Percentiles rank a stretch among this genome's conserved stretches.
phyloP scores from a whole-genome alignment of 805 yeast genomes.

The Yarrowia porcina region DNA sequence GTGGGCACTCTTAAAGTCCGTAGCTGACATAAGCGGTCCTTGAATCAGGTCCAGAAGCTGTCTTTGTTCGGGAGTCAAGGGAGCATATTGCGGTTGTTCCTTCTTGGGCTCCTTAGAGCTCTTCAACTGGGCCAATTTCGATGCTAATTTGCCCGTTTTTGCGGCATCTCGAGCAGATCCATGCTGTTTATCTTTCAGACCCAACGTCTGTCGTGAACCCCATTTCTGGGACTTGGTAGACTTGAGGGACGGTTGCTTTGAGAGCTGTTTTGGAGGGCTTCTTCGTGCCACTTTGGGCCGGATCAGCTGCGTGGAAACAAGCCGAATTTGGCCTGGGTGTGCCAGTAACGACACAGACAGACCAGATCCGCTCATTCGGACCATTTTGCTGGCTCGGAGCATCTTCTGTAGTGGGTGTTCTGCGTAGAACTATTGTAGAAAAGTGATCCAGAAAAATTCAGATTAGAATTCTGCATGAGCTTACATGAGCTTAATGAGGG shows the following conservation, averaged over 20 bases:
- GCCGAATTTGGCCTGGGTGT: not conserved
- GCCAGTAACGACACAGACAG: not conserved
- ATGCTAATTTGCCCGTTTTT: not conserved
- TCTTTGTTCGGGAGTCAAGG: not conserved
- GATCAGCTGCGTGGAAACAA: not conserved
- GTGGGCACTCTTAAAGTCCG: not conserved
- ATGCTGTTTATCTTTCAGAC: too few relatives aligned
- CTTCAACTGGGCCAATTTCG: not conserved
- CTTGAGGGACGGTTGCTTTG: too few relatives aligned
- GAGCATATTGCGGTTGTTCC: not conserved
- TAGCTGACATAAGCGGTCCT: not conserved
- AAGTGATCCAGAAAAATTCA: too few relatives aligned
- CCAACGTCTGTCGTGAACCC: too few relatives aligned
- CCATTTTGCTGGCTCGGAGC: not conserved
- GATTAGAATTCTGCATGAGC: too few relatives aligned
- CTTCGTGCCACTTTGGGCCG: not conserved
- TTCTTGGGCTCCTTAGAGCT: not conserved
- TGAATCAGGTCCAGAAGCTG: constrained; percentile 5
- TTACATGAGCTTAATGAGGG: not conserved
- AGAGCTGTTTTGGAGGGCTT: too few relatives aligned
- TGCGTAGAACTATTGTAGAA: too few relatives aligned
- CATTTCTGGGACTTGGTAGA: too few relatives aligned
- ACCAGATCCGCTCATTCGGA: not conserved
- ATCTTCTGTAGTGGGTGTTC: not conserved
- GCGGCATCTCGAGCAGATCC: not conserved